Percentiles rank a stretch among this genome's conserved stretches.
These are phyloP conservation scores for Aleurites moluccanus DNA, from an alignment of 441 rosid genomes.

Conservation along the genomic window DNA sequence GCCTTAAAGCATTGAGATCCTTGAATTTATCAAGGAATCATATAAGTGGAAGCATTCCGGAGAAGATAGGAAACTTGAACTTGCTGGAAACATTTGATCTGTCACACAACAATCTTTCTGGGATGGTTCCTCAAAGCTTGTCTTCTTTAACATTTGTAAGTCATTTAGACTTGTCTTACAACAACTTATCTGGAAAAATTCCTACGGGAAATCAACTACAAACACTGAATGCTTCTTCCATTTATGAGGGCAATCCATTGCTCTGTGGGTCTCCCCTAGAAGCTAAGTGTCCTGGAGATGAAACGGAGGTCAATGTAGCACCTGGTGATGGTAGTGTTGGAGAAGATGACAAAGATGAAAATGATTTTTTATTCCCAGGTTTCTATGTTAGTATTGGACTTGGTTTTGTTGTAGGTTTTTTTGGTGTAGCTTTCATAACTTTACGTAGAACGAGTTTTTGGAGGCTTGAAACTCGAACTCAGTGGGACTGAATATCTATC, in stretches of 20 bases:
- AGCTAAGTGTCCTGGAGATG: conserved; percentile 27
- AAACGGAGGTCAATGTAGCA: neutral
- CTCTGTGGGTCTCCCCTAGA: conserved; percentile 43
- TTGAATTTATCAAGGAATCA: conserved; percentile 45
- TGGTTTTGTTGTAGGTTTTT: conserved; percentile 22
- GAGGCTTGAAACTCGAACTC: neutral
- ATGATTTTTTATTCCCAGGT: neutral
- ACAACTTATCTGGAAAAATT: conserved; percentile 39
- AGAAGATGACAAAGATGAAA: neutral
- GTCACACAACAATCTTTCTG: conserved; percentile 37
- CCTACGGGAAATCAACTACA: conserved; percentile 31
- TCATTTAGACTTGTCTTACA: conserved; percentile 39
- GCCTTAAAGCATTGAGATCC: conserved; percentile 33
- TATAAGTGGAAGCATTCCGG: conserved; percentile 36
- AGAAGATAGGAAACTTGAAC: conserved; percentile 30
- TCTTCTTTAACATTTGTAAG: conserved; percentile 29
- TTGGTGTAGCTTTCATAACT: conserved; percentile 12
- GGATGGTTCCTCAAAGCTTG: conserved; percentile 40
- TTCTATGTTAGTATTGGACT: conserved; percentile 8
- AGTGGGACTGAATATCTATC: no score
- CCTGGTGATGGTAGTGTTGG: neutral
- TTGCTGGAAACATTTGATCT: conserved; percentile 50
- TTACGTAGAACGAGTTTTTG: neutral
- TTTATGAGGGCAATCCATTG: conserved; percentile 39
- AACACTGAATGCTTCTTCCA: conserved; percentile 38